These are phyloP conservation scores for Candida manassasensis DNA, from an alignment of 805 yeast species.

Conservation along the genomic window DNA sequence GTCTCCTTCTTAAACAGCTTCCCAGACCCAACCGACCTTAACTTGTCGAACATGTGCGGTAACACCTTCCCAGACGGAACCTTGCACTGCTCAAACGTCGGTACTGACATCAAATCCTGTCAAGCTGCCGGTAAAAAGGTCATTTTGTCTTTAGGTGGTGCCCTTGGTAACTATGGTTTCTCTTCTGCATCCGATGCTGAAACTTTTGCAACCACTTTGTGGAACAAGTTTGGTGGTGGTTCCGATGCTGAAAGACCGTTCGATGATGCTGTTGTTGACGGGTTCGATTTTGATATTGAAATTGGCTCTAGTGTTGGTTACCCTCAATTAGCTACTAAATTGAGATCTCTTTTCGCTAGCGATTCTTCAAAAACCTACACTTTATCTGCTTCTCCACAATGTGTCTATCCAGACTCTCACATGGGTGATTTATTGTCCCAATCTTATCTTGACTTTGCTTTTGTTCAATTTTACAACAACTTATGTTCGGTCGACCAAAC, in stretches of 20 bases:
- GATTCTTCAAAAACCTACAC: conserved; percentile 54
- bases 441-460: conserved; percentile 73
- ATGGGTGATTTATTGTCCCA: conserved; percentile 27
- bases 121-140: conserved; percentile 72
- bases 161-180: conserved; percentile 43
- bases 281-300: conserved; percentile 33
- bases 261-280: conserved; percentile 28
- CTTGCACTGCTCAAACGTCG: conserved; percentile 35
- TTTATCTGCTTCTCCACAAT: conserved; percentile 89
- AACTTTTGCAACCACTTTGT: conserved; percentile 38
- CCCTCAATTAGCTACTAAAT: conserved; percentile 26
- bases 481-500: conserved; percentile 48
- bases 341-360: conserved; percentile 13
- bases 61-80: conserved; percentile 33
- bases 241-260: conserved; percentile 20
- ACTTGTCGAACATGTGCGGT: conserved; percentile 19
- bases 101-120: conserved; percentile 63
- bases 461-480: conserved; percentile 88
- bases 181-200: conserved; percentile 48
- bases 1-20: conserved; percentile 64
- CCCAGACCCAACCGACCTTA: conserved; percentile 30
- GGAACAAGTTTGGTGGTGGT: conserved; percentile 35
- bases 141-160: conserved; percentile 60
- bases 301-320: conserved; percentile 15
- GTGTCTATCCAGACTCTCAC: conserved; percentile 73